Percentiles rank a stretch among this genome's conserved stretches.
phyloP scores from a whole-genome alignment of 2,329 filamentous ascomycete genomes.

The Zymoseptoria crescenta region DNA sequence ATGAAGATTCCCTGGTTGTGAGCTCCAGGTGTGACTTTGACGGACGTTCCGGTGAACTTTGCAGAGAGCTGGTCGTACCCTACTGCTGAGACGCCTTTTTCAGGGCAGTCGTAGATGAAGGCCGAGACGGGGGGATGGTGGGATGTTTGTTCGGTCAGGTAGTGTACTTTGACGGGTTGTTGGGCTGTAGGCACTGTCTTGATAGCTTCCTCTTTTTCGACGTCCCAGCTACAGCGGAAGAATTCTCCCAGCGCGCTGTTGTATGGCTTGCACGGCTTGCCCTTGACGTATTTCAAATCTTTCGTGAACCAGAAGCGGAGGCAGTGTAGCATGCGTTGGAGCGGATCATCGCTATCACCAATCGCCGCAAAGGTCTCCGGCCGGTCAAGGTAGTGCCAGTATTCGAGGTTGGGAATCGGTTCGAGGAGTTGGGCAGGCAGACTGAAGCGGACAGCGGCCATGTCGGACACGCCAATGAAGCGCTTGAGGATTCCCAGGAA shows the following conservation, averaged over 20 bases:
- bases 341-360: slow-evolving; percentile 81
- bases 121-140: slow-evolving; percentile 97
- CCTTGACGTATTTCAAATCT: slow-evolving; percentile 97
- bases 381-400: slow-evolving; percentile 96
- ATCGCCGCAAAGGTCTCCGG: slow-evolving; percentile 81
- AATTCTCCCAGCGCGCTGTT: slow-evolving; percentile 97
- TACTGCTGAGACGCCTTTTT: slow-evolving; percentile 76
- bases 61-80: slow-evolving; percentile 95
- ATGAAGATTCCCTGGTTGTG: slow-evolving; percentile 97
- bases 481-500: slow-evolving; percentile 83
- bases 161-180: slow-evolving; percentile 69
- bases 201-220: slow-evolving; percentile 63
- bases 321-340: slow-evolving; percentile 92
- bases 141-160: slow-evolving; percentile 94
- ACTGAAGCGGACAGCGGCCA: slow-evolving; percentile 91
- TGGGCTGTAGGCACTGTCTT: slow-evolving; percentile 26
- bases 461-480: slow-evolving; percentile 93
- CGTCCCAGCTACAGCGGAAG: slow-evolving; percentile 96
- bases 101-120: slow-evolving; percentile 86
- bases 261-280: slow-evolving; percentile 97
- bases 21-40: slow-evolving; percentile 83
- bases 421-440: slow-evolving; percentile 92
- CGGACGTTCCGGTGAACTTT: slow-evolving; percentile 92
- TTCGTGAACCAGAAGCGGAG: slow-evolving; percentile 98
- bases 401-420: slow-evolving; percentile 93